Conservation (phyloP, 2,329 filamentous ascomycete genomes). For the Ceratocystiopsis sp. region DNA sequence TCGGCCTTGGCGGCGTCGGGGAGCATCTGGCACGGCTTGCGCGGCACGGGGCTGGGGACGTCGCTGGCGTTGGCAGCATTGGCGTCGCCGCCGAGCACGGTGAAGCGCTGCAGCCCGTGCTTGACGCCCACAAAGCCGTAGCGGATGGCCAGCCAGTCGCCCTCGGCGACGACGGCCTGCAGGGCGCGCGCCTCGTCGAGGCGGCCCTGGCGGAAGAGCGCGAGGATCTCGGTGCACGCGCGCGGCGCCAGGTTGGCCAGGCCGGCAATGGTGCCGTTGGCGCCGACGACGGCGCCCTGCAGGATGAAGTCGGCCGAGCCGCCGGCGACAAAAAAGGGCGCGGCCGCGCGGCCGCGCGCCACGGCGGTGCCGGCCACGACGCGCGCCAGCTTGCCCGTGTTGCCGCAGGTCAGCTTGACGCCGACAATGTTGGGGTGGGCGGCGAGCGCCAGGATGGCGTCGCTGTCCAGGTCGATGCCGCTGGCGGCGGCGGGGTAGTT, state of each 20-base stretch:
- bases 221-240: slow-evolving; percentile 42
- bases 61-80: too few relatives aligned
- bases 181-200: slow-evolving; percentile 40
- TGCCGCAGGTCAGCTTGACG: slow-evolving; percentile 46
- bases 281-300: slow-evolving; percentile 52
- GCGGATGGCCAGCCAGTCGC: slow-evolving; percentile 29
- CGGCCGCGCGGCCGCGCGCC: background rate
- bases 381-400: slow-evolving; percentile 40
- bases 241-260: slow-evolving; percentile 50
- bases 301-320: slow-evolving; percentile 60
- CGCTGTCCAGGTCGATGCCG: slow-evolving; percentile 40
- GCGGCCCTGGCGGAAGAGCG: slow-evolving; percentile 43
- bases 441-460: slow-evolving; percentile 35
- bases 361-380: slow-evolving; percentile 27
- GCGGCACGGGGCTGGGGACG: slow-evolving; percentile 2
- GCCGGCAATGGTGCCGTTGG: slow-evolving; percentile 54
- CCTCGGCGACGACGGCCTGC: slow-evolving; percentile 28
- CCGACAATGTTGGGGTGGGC: slow-evolving; percentile 41
- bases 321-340: slow-evolving; percentile 48
- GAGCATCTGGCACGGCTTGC: slow-evolving; percentile 3
- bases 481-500: slow-evolving; percentile 43
- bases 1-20: slow-evolving; percentile 2
- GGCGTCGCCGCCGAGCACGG: background rate
- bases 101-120: slow-evolving; percentile 20
- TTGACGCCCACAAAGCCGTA: slow-evolving; percentile 33